Evolutionary conservation across 805 yeast genomes (phyloP).

Genomic region (Cyberlindnera saturnus): DNA sequence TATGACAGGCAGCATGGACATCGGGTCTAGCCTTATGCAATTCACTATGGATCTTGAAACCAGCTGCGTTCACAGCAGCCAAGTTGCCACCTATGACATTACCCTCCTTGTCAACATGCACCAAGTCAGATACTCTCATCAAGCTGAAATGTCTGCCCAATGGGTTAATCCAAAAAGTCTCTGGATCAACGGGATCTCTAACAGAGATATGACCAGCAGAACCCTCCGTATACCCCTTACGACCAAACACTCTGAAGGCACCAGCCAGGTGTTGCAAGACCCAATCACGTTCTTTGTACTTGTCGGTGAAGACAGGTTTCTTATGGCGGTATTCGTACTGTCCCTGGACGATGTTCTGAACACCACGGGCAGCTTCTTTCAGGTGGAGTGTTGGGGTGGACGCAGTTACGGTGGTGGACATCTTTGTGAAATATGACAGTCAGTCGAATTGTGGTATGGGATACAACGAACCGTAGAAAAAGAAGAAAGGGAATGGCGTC

Average conservation of each 20-base stretch:
- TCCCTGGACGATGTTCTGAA: constrained; percentile 56
- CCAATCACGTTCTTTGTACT: constrained; percentile 46
- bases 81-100: constrained; percentile 54
- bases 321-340: constrained; percentile 38
- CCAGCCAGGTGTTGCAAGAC: constrained; percentile 73
- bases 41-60: constrained; percentile 64
- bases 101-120: constrained; percentile 57
- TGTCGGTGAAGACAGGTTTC: constrained; percentile 47
- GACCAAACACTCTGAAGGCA: constrained; percentile 77
- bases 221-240: constrained; percentile 72
- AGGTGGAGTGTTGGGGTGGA: constrained; percentile 5
- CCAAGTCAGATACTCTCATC: constrained; percentile 56
- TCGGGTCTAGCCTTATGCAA: constrained; percentile 65
- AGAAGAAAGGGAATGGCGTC: too few species aligned
- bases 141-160: constrained; percentile 69
- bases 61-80: constrained; percentile 58
- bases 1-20: constrained; percentile 66
- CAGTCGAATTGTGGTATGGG: too few species aligned
- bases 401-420: constrained; percentile 5
- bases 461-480: too few species aligned
- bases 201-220: constrained; percentile 82
- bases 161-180: constrained; percentile 87
- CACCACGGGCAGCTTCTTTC: constrained; percentile 31
- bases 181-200: constrained; percentile 76
- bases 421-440: background rate